phyloP scores from a whole-genome alignment of 768 basidiomycete genomes.

The Auricularia heimuer region DNA sequence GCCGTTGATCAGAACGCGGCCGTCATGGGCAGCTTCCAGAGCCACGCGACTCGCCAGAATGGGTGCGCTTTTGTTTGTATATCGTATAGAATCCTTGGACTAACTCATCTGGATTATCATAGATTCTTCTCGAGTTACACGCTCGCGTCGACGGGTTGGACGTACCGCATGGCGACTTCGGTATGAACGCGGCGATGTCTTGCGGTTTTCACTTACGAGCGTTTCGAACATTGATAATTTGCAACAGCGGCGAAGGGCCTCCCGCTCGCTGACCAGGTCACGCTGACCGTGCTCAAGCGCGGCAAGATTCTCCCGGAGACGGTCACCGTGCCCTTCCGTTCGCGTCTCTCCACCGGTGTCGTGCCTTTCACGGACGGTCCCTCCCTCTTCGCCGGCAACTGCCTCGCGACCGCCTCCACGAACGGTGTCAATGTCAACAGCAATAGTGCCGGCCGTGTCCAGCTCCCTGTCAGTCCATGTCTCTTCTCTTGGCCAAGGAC shows the following conservation, averaged over 20 bases:
- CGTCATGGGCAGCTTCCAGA: constrained; percentile 43
- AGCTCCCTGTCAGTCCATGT: neutral
- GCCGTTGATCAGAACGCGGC: constrained; percentile 43
- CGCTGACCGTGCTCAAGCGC: constrained; percentile 36
- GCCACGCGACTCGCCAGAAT: constrained; percentile 33
- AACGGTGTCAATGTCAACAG: constrained; percentile 31
- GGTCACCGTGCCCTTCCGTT: constrained; percentile 48
- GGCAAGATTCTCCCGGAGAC: constrained; percentile 31
- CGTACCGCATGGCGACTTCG: constrained; percentile 36
- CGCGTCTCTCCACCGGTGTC: constrained; percentile 37
- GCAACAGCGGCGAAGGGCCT: constrained; percentile 16
- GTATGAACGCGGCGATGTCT: constrained; percentile 24
- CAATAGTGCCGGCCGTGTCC: neutral
- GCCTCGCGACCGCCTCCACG: constrained; percentile 35
- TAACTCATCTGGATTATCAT: too few relatives aligned
- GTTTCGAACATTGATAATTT: too few relatives aligned
- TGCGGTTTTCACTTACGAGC: neutral
- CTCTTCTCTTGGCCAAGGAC: neutral
- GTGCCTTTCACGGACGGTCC: constrained; percentile 38
- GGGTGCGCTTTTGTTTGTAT: constrained; percentile 10
- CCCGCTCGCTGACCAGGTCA: constrained; percentile 40
- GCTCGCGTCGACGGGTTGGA: constrained; percentile 18
- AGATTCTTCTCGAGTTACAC: constrained; percentile 29
- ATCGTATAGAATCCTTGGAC: neutral
- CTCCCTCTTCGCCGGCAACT: constrained; percentile 45